These are phyloP conservation scores for Fusarium miscanthi DNA, from an alignment of 2,329 filamentous ascomycete species.

Conservation along the genomic window DNA sequence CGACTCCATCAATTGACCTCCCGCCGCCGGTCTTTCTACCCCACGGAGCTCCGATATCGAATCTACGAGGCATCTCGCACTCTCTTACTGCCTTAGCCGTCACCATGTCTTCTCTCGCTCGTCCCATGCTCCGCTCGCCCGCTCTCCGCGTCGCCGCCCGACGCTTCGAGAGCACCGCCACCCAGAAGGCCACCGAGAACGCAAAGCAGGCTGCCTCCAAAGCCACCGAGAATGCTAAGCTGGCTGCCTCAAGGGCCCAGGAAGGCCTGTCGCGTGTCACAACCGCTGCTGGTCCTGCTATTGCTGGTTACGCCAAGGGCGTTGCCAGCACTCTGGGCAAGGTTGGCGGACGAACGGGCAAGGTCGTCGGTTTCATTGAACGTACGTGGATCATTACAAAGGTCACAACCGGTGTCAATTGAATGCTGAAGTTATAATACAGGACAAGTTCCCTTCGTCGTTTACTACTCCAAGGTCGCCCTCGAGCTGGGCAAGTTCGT, in stretches of 20 bases:
- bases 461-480: constrained; percentile 93
- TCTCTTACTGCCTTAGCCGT: constrained; percentile 44
- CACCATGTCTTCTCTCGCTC: constrained; percentile 52
- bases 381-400: constrained; percentile 68
- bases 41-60: constrained; percentile 45
- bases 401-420: not conserved
- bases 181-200: constrained; percentile 59
- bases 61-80: constrained; percentile 39
- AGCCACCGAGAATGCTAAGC: constrained; percentile 46
- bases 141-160: constrained; percentile 60
- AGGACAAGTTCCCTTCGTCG: constrained; percentile 86
- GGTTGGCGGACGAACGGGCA: constrained; percentile 86
- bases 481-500: constrained; percentile 90
- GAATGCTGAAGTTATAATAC: constrained; percentile 33
- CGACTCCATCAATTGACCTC: constrained; percentile 53
- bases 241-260: constrained; percentile 71
- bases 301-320: constrained; percentile 75
- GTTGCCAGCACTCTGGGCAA: constrained; percentile 74
- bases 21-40: constrained; percentile 41
- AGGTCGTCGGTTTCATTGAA: constrained; percentile 82
- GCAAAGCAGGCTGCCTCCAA: constrained; percentile 54
- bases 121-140: constrained; percentile 60
- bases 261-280: constrained; percentile 86
- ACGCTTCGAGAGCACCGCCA: constrained; percentile 70
- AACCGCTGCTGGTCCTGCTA: constrained; percentile 81